Percentiles rank a stretch among this genome's conserved stretches.
phyloP scores from a whole-genome alignment of 495 filamentous ascomycete genomes.

The Hypoxylon trugodes region DNA sequence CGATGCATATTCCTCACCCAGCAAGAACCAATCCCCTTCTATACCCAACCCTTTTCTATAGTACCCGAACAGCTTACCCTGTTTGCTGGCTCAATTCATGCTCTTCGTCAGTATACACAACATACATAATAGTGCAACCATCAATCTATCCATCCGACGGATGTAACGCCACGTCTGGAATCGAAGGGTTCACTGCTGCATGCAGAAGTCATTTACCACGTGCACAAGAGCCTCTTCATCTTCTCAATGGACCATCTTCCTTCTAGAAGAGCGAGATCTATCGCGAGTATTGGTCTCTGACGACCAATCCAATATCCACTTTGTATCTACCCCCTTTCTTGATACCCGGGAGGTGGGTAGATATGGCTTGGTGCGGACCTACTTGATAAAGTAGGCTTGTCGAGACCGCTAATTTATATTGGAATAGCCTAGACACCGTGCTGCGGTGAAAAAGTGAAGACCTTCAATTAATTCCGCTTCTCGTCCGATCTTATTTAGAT shows the following conservation, averaged over 20 bases:
- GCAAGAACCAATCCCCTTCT: neutral
- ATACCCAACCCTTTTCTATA: neutral
- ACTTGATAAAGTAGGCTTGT: too few species aligned
- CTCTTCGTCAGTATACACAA: neutral
- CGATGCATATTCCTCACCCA: neutral
- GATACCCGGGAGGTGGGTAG: too few species aligned
- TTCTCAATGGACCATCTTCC: constrained; percentile 5
- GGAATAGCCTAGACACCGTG: too few species aligned
- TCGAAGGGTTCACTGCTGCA: constrained; percentile 9
- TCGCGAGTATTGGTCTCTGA: neutral
- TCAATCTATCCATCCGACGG: constrained; percentile 4
- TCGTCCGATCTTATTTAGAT: neutral
- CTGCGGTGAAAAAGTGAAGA: neutral
- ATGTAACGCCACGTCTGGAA: constrained; percentile 8
- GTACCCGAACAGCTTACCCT: neutral
- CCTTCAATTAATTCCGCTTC: neutral
- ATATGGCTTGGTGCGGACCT: too few species aligned
- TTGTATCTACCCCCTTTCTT: too few species aligned
- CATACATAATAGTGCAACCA: too few species aligned
- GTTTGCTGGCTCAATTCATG: neutral
- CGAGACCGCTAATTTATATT: too few species aligned
- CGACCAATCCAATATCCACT: neutral
- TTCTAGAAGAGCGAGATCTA: neutral
- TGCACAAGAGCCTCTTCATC: constrained; percentile 16
- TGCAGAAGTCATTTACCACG: constrained; percentile 30